A percentile compares a stretch with the other conserved stretches of the same genome.
phyloP scores from a whole-genome alignment of 371 early-diverging fungal genomes.

The Saksenaea vasiformis region DNA sequence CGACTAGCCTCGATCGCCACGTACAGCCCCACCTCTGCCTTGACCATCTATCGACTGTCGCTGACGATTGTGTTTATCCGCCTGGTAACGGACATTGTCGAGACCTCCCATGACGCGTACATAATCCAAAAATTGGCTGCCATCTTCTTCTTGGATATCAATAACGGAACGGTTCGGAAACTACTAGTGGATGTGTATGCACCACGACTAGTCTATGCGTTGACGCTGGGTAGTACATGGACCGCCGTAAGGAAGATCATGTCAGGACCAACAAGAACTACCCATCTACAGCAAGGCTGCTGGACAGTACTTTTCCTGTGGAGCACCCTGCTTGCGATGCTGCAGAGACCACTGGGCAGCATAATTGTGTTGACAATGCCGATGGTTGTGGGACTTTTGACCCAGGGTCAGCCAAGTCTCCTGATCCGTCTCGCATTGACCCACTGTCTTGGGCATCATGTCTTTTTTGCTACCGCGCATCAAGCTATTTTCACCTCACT shows the following conservation, averaged over 20 bases:
- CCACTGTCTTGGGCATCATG: slow-evolving; percentile 61
- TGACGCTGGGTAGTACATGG: slow-evolving; percentile 8
- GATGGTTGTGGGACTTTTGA: slow-evolving; percentile 14
- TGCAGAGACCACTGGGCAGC: slow-evolving; percentile 41
- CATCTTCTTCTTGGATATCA: background rate
- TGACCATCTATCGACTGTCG: slow-evolving; percentile 8
- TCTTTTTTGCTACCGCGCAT: slow-evolving; percentile 91
- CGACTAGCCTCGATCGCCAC: background rate
- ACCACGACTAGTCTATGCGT: slow-evolving; percentile 31
- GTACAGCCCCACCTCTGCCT: background rate
- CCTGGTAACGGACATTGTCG: slow-evolving; percentile 19
- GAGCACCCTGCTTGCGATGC: slow-evolving; percentile 32
- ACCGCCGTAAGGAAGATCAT: background rate
- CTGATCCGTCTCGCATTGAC: slow-evolving; percentile 27
- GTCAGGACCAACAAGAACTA: background rate
- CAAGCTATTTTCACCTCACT: slow-evolving; percentile 88
- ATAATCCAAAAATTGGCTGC: background rate
- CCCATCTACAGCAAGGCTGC: background rate
- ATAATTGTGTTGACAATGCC: slow-evolving; percentile 25
- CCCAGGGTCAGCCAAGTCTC: background rate
- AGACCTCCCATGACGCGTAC: slow-evolving; percentile 2
- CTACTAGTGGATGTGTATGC: slow-evolving; percentile 31
- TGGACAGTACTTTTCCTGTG: slow-evolving; percentile 23
- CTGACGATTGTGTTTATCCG: slow-evolving; percentile 18
- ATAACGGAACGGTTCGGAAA: background rate